Evolutionary conservation across 2,329 filamentous ascomycete genomes (phyloP).

Genomic region (Pseudopithomyces maydicus): DNA sequence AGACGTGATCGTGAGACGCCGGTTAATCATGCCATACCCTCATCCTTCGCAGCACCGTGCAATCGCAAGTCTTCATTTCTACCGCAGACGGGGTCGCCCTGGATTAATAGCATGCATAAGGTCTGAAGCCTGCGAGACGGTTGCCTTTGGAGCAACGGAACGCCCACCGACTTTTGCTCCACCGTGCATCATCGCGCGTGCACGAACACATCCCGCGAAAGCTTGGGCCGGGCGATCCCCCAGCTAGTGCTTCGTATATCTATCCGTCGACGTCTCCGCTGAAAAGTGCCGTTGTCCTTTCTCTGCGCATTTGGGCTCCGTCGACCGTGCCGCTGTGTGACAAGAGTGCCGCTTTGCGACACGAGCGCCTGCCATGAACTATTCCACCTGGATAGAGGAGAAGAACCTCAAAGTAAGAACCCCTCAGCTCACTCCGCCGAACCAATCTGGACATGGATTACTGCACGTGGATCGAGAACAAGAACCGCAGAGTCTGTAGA

Average conservation of each 20-base stretch:
- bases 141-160: background rate
- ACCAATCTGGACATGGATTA: background rate
- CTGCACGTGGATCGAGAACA: background rate
- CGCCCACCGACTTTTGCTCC: slow-evolving; percentile 7
- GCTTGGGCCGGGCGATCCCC: background rate
- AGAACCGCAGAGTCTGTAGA: background rate
- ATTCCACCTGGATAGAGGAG: slow-evolving; percentile 53
- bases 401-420: slow-evolving; percentile 48
- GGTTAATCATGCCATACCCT: slow-evolving; percentile 1
- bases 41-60: background rate
- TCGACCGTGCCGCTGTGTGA: too few relatives aligned
- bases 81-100: background rate
- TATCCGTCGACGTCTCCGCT: background rate
- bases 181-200: slow-evolving; percentile 7
- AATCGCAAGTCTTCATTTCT: background rate
- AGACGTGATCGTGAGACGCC: background rate
- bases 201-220: background rate
- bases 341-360: background rate
- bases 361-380: slow-evolving; percentile 41
- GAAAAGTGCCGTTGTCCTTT: background rate
- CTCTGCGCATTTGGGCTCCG: background rate
- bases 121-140: background rate
- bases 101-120: background rate
- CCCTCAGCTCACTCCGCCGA: background rate
- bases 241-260: background rate